Conservation (phyloP, 1,139 yeast species). For the Nakaseomyces uthaithaninus region DNA sequence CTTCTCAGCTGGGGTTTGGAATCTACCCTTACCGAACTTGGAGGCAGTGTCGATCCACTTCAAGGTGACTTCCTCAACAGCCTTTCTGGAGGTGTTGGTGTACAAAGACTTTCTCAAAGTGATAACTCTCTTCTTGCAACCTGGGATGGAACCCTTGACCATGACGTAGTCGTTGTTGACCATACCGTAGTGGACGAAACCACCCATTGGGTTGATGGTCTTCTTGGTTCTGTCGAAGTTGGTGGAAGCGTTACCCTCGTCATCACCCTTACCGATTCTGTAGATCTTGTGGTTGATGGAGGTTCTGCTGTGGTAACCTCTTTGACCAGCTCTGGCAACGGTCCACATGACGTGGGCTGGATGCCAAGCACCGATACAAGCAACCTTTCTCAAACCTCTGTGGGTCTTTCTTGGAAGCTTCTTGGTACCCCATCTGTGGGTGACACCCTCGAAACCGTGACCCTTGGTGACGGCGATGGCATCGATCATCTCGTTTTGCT, state of each 20-base stretch:
- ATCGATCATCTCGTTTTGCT: slow-evolving; percentile 97
- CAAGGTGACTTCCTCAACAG: slow-evolving; percentile 91
- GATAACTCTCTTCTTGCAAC: slow-evolving; percentile 98
- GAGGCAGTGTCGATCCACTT: slow-evolving; percentile 99
- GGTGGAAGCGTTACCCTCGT: slow-evolving; percentile 91
- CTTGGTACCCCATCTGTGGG: slow-evolving; percentile 99
- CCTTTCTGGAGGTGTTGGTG: slow-evolving; percentile 97
- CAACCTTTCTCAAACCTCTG: slow-evolving; percentile 99
- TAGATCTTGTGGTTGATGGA: slow-evolving; percentile 99
- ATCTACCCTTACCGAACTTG: slow-evolving; percentile 99
- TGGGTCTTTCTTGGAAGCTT: slow-evolving; percentile 99
- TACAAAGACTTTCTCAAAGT: slow-evolving; percentile 98
- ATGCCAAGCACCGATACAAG: slow-evolving; percentile 99
- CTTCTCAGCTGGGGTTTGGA: slow-evolving; percentile 99
- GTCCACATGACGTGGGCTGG: slow-evolving; percentile 99
- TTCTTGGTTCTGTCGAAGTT: slow-evolving; percentile 99
- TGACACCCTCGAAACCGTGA: slow-evolving; percentile 99
- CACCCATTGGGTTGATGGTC: slow-evolving; percentile 99
- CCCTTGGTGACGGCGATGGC: slow-evolving; percentile 99
- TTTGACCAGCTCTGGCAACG: slow-evolving; percentile 99
- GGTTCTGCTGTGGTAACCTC: slow-evolving; percentile 99
- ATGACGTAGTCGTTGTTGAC: slow-evolving; percentile 96
- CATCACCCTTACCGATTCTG: slow-evolving; percentile 97
- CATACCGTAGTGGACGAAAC: slow-evolving; percentile 98
- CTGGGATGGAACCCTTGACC: slow-evolving; percentile 99